Evolutionary conservation across 768 basidiomycete species (phyloP).

Genomic region (Cystobasidium tubakii): DNA sequence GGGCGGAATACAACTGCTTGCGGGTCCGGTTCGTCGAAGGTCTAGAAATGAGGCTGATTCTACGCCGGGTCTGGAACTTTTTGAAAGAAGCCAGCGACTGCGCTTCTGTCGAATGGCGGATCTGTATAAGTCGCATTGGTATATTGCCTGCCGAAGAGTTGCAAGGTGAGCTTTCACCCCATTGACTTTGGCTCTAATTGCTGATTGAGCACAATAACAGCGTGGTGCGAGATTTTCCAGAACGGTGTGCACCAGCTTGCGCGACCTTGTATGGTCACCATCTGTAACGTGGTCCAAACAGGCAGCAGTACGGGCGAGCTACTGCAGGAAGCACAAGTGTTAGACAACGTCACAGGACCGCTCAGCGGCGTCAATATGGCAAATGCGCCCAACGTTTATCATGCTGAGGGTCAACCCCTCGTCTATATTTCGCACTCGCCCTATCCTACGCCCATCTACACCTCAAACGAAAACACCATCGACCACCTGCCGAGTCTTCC

Average conservation of each 20-base stretch:
- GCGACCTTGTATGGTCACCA: slow-evolving; percentile 11
- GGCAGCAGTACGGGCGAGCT: not conserved
- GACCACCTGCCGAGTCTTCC: not conserved
- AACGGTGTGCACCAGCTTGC: not conserved
- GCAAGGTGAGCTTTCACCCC: slow-evolving; percentile 56
- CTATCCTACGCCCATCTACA: not conserved
- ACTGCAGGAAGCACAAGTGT: too few relatives aligned
- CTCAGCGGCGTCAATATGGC: not conserved
- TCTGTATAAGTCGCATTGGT: slow-evolving; percentile 67
- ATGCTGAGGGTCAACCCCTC: not conserved
- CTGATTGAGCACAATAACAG: slow-evolving; percentile 8
- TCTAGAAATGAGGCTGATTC: slow-evolving; percentile 54
- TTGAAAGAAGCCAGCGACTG: slow-evolving; percentile 59
- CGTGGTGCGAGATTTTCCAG: slow-evolving; percentile 23
- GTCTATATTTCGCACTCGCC: not conserved
- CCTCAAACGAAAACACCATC: not conserved
- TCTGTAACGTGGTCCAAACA: not conserved
- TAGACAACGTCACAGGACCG: not conserved
- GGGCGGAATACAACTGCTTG: slow-evolving; percentile 67
- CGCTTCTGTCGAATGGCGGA: slow-evolving; percentile 72
- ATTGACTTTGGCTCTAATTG: not conserved
- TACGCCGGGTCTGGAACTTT: slow-evolving; percentile 67
- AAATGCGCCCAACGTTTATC: not conserved
- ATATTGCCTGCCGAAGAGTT: slow-evolving; percentile 59
- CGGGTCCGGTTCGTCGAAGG: slow-evolving; percentile 60